Evolutionary conservation across 2,329 filamentous ascomycete species (phyloP).

Genomic region (Podosphaera fusca): DNA sequence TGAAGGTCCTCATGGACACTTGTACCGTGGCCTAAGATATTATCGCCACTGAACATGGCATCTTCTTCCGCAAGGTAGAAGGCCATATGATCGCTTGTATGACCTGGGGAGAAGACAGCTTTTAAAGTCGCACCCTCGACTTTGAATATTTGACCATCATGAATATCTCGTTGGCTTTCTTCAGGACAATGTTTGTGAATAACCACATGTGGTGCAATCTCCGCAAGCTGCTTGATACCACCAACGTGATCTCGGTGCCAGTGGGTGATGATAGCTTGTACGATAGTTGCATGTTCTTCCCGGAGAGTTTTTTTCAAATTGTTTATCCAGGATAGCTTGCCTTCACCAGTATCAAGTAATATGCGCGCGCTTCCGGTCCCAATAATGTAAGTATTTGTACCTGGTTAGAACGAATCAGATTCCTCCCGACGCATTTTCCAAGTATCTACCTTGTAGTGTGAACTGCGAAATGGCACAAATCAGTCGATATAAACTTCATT

Average conservation of each 20-base stretch:
- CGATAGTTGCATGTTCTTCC: constrained; percentile 43
- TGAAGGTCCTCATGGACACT: constrained; percentile 61
- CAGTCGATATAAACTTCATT: neutral
- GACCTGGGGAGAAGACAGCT: constrained; percentile 46
- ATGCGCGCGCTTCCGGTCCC: constrained; percentile 52
- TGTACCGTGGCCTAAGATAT: constrained; percentile 69
- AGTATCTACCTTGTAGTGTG: constrained; percentile 31
- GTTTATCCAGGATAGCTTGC: constrained; percentile 42
- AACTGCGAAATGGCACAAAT: constrained; percentile 18
- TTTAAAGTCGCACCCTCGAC: constrained; percentile 41
- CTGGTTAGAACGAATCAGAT: constrained; percentile 30
- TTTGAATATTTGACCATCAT: constrained; percentile 27
- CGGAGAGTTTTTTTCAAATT: constrained; percentile 40
- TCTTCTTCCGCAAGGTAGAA: constrained; percentile 56
- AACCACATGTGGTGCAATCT: constrained; percentile 34
- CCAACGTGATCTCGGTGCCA: constrained; percentile 78
- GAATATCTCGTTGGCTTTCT: constrained; percentile 28
- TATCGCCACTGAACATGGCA: constrained; percentile 79
- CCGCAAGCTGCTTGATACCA: constrained; percentile 47
- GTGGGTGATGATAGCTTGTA: constrained; percentile 60
- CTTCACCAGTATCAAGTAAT: constrained; percentile 79
- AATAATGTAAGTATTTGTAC: constrained; percentile 88
- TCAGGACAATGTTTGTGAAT: constrained; percentile 44
- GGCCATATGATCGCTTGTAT: constrained; percentile 63
- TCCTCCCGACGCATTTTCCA: neutral